Conservation (phyloP, 345 rosid genomes). For the Eucalyptus victrix region DNA sequence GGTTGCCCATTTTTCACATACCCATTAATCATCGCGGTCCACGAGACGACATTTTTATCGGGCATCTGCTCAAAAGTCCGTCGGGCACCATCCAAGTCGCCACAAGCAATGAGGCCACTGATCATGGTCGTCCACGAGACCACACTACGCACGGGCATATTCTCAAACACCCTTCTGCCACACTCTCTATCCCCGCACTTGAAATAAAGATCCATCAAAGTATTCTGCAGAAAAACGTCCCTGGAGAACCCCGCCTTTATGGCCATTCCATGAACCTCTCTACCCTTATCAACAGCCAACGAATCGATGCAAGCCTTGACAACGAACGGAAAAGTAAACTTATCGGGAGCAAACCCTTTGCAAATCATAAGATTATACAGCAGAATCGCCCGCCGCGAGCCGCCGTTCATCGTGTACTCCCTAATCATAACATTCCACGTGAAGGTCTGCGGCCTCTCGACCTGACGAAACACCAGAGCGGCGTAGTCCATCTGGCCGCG, state of each 20-base stretch:
- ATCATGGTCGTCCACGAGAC: conserved; percentile 72
- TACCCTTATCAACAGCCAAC: conserved; percentile 16
- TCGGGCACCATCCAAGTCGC: conserved; percentile 35
- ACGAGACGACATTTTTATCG: conserved; percentile 48
- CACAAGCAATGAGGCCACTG: conserved; percentile 40
- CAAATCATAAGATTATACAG: conserved; percentile 45
- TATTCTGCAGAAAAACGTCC: conserved; percentile 44
- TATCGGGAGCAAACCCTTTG: conserved; percentile 35
- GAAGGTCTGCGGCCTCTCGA: conserved; percentile 20
- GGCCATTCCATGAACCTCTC: conserved; percentile 51
- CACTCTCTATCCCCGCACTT: conserved; percentile 26
- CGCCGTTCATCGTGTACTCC: conserved; percentile 19
- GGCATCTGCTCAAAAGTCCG: conserved; percentile 40
- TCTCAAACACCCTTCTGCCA: conserved; percentile 42
- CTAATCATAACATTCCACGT: conserved; percentile 79
- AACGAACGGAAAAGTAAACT: conserved; percentile 68
- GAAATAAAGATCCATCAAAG: conserved; percentile 54
- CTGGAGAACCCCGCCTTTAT: conserved; percentile 35
- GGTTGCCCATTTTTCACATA: conserved; percentile 30
- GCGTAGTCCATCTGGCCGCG: conserved; percentile 33
- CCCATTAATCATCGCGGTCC: conserved; percentile 67
- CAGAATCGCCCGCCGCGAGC: conserved; percentile 35
- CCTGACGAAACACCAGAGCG: conserved; percentile 31
- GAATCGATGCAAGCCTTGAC: conserved; percentile 43
- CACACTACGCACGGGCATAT: conserved; percentile 35